Evolutionary conservation across 1,284 basidiomycete species (phyloP).

Genomic region (Trichosporon coremiiforme): DNA sequence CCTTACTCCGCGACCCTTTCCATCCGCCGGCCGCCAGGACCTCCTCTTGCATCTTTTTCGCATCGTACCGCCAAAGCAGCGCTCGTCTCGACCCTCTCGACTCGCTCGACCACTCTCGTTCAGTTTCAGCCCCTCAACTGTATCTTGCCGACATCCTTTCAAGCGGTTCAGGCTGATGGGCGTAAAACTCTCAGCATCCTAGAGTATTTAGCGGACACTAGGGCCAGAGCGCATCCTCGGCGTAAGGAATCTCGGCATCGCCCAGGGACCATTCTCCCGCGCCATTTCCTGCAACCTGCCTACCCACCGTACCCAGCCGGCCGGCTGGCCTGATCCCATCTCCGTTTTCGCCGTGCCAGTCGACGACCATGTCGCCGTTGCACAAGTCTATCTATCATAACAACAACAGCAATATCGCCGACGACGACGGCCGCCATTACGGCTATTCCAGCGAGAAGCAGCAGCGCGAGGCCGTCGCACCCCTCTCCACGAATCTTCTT

Average conservation of each 20-base stretch:
- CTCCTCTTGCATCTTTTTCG: conserved; percentile 4
- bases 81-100: background rate
- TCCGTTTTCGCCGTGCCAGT: conserved; percentile 11
- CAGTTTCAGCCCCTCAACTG: conserved; percentile 5
- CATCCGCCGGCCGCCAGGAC: conserved; percentile 4
- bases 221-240: conserved; percentile 8
- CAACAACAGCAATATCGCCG: background rate
- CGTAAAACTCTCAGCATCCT: conserved; percentile 7
- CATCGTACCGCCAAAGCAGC: background rate
- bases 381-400: background rate
- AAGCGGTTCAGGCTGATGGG: conserved; percentile 1
- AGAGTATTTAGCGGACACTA: conserved; percentile 10
- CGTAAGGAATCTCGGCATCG: conserved; percentile 13
- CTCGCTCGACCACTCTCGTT: background rate
- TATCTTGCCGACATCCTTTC: conserved; percentile 1
- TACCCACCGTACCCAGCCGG: background rate
- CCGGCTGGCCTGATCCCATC: background rate
- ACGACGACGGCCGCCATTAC: background rate
- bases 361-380: conserved; percentile 17
- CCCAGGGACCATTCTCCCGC: conserved; percentile 7
- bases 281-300: conserved; percentile 3
- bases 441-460: background rate
- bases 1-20: conserved; percentile 4
- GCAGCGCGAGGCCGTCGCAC: conserved; percentile 8
- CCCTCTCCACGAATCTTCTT: conserved; percentile 16